Evolutionary conservation across 2,329 filamentous ascomycete species (phyloP), one percentile per base, ranked within the genome.

Genomic region (Colletotrichum tofieldiae): DNA sequence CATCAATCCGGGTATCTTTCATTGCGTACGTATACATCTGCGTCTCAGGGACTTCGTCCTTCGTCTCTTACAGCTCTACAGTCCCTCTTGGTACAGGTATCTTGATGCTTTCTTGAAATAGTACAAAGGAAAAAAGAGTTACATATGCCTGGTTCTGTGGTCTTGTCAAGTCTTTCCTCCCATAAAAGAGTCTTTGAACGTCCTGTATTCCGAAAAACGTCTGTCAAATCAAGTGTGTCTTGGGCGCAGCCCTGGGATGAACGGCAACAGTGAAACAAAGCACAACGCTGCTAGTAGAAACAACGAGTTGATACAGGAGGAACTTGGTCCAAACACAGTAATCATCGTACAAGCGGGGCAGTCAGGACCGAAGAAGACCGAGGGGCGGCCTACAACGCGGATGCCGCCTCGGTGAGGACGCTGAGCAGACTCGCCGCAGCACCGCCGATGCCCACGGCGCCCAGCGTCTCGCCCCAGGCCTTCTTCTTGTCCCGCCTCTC

Each of bases 371-470:
- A 20, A 16, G 20, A n/a, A 52, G 29, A 12, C 20, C 11, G 3
- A 18, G 23, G 26, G 23, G 5, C 29, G 5, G 23, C 45, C 61
- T 71, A 80, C 39, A 81, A 75, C 7, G 75, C 79, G 12, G 78
- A 78, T 5, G 88, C 89, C 35, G 89, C 89, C 77, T 92, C 89
- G 5, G 87, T 86, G 41, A 92, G 79, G 1, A 91, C 88, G 65
- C 86, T 87, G 56, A 91, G 76, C 72, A 92, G 79, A 65, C 88
- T 90, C 3, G 86, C 89, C 0, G 90, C 89, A 0, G 89, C 89
- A 12, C 90, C 88, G 5, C 90, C 90, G 39, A 92, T 87, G 1
- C 90, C 87, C 6, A 89, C 90, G 0, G 87, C 88, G 2, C 86
- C 85, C 5, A 91, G 82, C 20, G 88, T 86, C 74, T 90, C 88